Base-by-base conservation (phyloP, 148 eudicot species). In the Fagopyrum homotropicum region DNA sequence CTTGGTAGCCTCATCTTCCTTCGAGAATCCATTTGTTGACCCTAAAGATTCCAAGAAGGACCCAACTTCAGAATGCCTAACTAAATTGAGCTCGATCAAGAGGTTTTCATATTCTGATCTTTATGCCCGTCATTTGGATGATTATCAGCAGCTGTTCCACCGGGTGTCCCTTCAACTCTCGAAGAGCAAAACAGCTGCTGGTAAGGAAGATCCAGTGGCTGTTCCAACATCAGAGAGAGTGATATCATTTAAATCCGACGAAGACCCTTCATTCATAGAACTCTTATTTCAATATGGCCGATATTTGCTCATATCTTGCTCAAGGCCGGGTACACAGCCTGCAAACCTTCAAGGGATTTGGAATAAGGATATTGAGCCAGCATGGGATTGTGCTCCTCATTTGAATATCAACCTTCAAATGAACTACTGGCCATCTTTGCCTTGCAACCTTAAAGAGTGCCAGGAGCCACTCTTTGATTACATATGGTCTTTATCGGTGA, bases 311-410 rank as follows among this genome's bases (percentile, higher is more conserved):
- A 93, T 93, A 78, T 86, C 98, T 8, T 80, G 91, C 75, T 91
- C 97, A 4, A 83, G 97, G 63, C 94, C 92, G 29, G 97, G 97
- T 72, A 86, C 91, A 59, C 97, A 93, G 73, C 87, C 84, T 2
- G 82, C 98, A 70, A 93, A 93, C 75, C 78, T 93, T 78, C 98
- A 93, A 80, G 97, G 97, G 45, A 89, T 91, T 73, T 93, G 98
- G 98, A 89, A 83, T 72, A 82, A 91, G 44, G 85, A 89, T 50
- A 60, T 87, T 4, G 78, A 80, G 73, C 98, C 97, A 50, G 79
- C 97, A 73, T 93, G 97, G 97, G 93, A 85, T 83, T 82, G 89
- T 71, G 90, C 97, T 79, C 98, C 88, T 81, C 98, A 93, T 85
- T 82, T 91, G 82, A 93, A 93, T 72, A 87, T 93, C 77, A 93